Conservation (phyloP, 2,329 filamentous ascomycete genomes). For the Sarocladium strictum region DNA sequence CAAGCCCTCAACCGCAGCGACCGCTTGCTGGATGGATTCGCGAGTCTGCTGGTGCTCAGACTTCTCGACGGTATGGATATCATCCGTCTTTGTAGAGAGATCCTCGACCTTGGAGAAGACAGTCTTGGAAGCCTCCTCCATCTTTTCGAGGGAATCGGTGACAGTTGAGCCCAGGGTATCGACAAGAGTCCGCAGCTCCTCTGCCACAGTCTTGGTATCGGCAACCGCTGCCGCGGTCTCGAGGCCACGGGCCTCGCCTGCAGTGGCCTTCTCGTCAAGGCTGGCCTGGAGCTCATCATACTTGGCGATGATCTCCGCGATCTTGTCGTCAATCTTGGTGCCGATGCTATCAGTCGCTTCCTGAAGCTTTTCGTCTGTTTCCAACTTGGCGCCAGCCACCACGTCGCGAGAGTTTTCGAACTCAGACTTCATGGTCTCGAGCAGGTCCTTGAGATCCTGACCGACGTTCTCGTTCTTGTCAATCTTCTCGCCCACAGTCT, state of each 20-base stretch:
- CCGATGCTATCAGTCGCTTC: slow-evolving; percentile 48
- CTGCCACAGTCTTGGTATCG: slow-evolving; percentile 71
- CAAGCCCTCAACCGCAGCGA: slow-evolving; percentile 66
- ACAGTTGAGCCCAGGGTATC: slow-evolving; percentile 78
- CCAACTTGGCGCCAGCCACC: slow-evolving; percentile 75
- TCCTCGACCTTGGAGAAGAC: slow-evolving; percentile 81
- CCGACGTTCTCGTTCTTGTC: slow-evolving; percentile 50
- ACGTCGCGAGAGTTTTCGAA: slow-evolving; percentile 81
- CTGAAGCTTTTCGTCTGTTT: slow-evolving; percentile 72
- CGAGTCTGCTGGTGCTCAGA: slow-evolving; percentile 77
- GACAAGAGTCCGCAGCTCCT: slow-evolving; percentile 81
- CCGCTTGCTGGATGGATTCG: slow-evolving; percentile 70
- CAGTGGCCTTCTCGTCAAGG: slow-evolving; percentile 67
- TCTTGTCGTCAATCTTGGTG: slow-evolving; percentile 55
- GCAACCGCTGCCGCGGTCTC: slow-evolving; percentile 69
- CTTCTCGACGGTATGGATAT: slow-evolving; percentile 67
- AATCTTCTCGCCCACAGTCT: slow-evolving; percentile 59
- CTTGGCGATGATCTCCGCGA: slow-evolving; percentile 75
- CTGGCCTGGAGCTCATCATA: slow-evolving; percentile 79
- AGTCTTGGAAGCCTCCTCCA: slow-evolving; percentile 80
- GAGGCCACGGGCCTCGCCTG: slow-evolving; percentile 66
- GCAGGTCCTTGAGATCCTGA: slow-evolving; percentile 64
- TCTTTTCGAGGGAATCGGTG: slow-evolving; percentile 77
- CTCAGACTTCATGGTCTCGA: slow-evolving; percentile 71
- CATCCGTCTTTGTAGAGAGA: slow-evolving; percentile 68